Base-by-base conservation (phyloP, 371 early-diverging fungal species). In the Mucor sp. region DNA sequence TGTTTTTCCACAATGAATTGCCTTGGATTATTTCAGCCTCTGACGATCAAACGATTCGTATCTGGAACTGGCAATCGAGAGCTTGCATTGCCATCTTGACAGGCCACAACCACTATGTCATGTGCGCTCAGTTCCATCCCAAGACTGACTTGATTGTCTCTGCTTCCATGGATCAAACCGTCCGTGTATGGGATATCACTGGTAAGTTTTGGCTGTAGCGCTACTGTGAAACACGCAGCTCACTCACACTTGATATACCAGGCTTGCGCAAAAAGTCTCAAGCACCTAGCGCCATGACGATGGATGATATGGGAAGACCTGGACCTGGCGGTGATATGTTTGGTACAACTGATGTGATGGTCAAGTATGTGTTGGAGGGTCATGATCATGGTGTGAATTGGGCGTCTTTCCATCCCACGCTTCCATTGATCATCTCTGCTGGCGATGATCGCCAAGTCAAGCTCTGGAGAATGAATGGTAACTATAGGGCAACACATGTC, bases 31-130 rank as follows among this genome's bases (percentile, higher is more conserved):
- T 99, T 62, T 92, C 91, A 66, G 92, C 96, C 37, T 97, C 98
- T 19, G 99, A 99, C 75, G 99, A 99, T 79, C 98, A 99, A 77
- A 99, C 99, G 19, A 96, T 99, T 69, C 94, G 99, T 67, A 96
- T 99, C 65, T 99, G 98, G 98, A 99, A 99, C 86, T 99, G 99
- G 97, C 98, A 99, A 82, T 97, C 97, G n/a, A 87, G 99, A 62
- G 95, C 92, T 77, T 97, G 97, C 77, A 93, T 99, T 60, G 95
- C 97, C 41, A 94, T 97, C 53, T 86, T 99, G 59, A 97, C 99
- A 4, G 99, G 99, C 2, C 99, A 99, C 82, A 97, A 96, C 72
- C 99, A 99, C 82, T 99, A 99, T 80, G 99, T 99, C n/a, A 99
- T 99, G 99, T 90, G 92, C 65, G 99, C 98, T 4, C 91, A 93